Evolutionary conservation across 805 yeast genomes (phyloP).

Genomic region (Henningerozyma blattae): DNA sequence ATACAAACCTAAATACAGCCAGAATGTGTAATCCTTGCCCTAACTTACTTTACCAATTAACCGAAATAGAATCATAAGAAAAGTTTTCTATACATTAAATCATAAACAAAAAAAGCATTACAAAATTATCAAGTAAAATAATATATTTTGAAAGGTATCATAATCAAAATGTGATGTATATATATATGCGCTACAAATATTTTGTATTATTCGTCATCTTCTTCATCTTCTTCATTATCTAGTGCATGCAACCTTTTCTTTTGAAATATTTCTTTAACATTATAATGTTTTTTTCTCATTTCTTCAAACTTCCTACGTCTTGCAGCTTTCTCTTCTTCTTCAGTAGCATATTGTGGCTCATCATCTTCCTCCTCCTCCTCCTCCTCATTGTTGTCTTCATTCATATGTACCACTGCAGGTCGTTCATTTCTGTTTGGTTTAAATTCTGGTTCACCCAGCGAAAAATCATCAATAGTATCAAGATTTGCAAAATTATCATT

Average conservation of each 20-base stretch:
- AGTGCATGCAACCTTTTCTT: conserved; percentile 9
- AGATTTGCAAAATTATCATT: conserved; percentile 30
- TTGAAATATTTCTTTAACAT: conserved; percentile 34
- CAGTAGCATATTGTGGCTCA: conserved; percentile 39
- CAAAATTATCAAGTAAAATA: too few relatives aligned
- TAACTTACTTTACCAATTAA: too few relatives aligned
- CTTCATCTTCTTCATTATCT: conserved; percentile 21
- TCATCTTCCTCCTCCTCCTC: conserved; percentile 26
- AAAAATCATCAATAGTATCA: conserved; percentile 36
- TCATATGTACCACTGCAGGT: conserved; percentile 27
- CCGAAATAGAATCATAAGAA: too few relatives aligned
- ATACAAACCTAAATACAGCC: too few relatives aligned
- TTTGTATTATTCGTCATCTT: conserved; percentile 23
- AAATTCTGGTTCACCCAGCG: conserved; percentile 45
- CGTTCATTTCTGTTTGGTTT: conserved; percentile 27
- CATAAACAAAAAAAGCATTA: too few relatives aligned
- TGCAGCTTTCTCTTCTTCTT: conserved; percentile 38
- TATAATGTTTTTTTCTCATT: conserved; percentile 71
- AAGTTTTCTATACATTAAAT: too few relatives aligned
- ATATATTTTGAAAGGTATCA: too few relatives aligned
- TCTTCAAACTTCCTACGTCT: conserved; percentile 63
- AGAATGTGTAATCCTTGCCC: too few relatives aligned
- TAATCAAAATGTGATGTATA: too few relatives aligned
- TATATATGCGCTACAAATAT: too few relatives aligned
- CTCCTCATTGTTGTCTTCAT: conserved; percentile 20